Base-by-base conservation (phyloP, 345 rosid genomes). In the Syzygium grande region DNA sequence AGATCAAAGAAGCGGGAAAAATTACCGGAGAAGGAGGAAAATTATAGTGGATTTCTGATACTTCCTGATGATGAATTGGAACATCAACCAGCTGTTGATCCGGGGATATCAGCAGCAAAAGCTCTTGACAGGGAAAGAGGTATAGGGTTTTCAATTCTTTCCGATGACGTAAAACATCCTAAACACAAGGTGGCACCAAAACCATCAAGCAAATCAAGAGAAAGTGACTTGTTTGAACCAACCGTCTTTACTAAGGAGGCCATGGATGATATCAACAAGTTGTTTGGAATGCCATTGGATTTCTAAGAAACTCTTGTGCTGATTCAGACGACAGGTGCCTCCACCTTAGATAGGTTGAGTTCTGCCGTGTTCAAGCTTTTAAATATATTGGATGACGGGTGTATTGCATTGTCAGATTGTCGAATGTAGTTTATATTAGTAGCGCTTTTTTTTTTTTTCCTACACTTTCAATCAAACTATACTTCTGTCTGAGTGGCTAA, bases 241-340 rank as follows among this genome's bases (percentile, higher is more conserved):
- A 97, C 99, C 5, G 15, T 93, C 61, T 95, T 94, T 90, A 96
- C 98, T 30, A 96, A 96, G 93, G 96, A 93, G 87, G 99, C 99
- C 88, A 90, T 94, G 94, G 96, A 97, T 92, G 99, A 95, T 83
- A 96, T 96, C 86, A 95, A 94, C 87, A 94, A 95, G 91, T 88
- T 96, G 96, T 97, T 95, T 46, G 94, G 95, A 84, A 95, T 93
- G 96, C 98, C 97, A 56, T 23, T 96, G 94, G 97, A 95, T 63
- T 93, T 95, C 87, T 94, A 93, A 92, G 91, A 79, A 86, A 68
- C 34, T 51, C 85, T 51, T 27, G 56, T 22, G 22, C 19, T 27
- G 55, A 84, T 52, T 84, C 30, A 27, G 85, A 84, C 21, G 0
- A 59, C 11, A 34, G 1, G 41, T 65, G 84, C 86, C 61, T 84